These are phyloP conservation scores for Chrysopogon serrulatus DNA, from an alignment of 176 grass and related monocot genomes.

Conservation along the genomic window DNA sequence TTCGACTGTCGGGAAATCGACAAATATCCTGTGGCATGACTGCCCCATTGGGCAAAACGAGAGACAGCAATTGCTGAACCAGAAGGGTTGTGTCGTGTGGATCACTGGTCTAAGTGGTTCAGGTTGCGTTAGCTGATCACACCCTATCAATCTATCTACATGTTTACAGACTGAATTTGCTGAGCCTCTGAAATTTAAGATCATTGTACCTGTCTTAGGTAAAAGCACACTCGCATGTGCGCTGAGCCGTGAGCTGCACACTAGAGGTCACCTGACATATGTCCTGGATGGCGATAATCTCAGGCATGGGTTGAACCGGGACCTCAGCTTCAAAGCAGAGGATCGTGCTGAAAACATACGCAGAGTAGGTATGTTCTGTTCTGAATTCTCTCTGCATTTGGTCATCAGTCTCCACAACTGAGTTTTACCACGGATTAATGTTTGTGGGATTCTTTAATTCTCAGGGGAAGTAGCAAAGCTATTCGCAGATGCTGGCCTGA, in stretches of 20 bases:
- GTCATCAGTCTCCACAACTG: not conserved
- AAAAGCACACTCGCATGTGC: slow-evolving; percentile 82
- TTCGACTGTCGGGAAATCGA: slow-evolving; percentile 42
- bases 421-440: not conserved
- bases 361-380: slow-evolving; percentile 54
- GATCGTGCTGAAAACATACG: slow-evolving; percentile 81
- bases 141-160: not conserved
- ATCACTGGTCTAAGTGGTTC: slow-evolving; percentile 82
- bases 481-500: slow-evolving; percentile 76
- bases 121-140: slow-evolving; percentile 22
- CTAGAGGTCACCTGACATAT: slow-evolving; percentile 55
- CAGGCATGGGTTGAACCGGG: slow-evolving; percentile 70
- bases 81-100: slow-evolving; percentile 80
- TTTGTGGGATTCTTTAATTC: not conserved
- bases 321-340: slow-evolving; percentile 70
- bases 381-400: not conserved
- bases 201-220: slow-evolving; percentile 10
- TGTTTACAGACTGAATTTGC: not conserved
- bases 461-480: slow-evolving; percentile 91
- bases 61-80: slow-evolving; percentile 56
- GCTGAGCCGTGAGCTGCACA: slow-evolving; percentile 51
- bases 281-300: slow-evolving; percentile 85
- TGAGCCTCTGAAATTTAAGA: not conserved
- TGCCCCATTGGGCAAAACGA: slow-evolving; percentile 51
- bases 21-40: slow-evolving; percentile 76